Evolutionary conservation across 208 protist genomes (phyloP).

Genomic region (Leishmania braziliensis): DNA sequence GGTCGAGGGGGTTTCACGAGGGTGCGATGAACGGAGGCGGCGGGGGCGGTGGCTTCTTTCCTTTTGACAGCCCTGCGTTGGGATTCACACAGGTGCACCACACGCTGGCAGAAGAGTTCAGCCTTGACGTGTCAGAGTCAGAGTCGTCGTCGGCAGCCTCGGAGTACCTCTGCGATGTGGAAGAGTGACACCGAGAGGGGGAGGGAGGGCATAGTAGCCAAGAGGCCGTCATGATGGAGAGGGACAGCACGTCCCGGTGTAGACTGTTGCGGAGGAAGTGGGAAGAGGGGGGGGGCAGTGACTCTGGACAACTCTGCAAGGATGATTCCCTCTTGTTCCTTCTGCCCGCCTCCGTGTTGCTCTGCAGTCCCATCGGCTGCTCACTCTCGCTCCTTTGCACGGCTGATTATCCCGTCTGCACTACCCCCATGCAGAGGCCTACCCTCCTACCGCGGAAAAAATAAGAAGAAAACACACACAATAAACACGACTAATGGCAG

Average conservation of each 20-base stretch:
- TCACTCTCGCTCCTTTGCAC: not conserved
- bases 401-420: not conserved
- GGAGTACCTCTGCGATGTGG: conserved; percentile 53
- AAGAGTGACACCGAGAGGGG: not conserved
- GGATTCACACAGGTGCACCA: conserved; percentile 62
- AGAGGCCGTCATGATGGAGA: not conserved
- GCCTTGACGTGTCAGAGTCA: conserved; percentile 56
- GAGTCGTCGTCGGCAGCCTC: conserved; percentile 39
- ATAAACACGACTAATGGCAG: not conserved
- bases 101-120: conserved; percentile 65
- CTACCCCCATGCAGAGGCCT: not conserved
- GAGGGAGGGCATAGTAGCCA: not conserved
- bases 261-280: not conserved
- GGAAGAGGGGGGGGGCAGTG: not conserved
- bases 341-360: not conserved
- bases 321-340: not conserved
- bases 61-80: conserved; percentile 43
- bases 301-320: not conserved
- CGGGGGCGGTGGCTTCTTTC: conserved; percentile 7
- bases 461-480: conserved; percentile 2
- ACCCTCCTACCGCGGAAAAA: not conserved
- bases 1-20: not conserved
- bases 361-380: not conserved
- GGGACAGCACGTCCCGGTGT: not conserved
- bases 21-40: not conserved